Base-by-base conservation (phyloP, 257 asterid genomes). In the Rauvolfia tetraphylla region DNA sequence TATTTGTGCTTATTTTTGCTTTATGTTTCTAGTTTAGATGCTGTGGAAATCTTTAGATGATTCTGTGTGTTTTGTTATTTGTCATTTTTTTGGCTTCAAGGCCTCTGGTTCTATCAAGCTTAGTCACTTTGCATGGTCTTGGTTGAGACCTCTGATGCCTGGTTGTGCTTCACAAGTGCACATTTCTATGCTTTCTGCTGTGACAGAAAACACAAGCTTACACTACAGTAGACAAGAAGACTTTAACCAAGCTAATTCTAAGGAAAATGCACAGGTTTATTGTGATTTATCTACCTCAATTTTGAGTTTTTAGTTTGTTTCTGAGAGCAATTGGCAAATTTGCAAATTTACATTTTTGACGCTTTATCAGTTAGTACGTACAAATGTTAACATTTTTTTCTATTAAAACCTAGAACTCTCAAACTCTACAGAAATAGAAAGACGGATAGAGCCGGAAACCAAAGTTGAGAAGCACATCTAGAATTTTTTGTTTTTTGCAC, bases 401-500 rank as follows among this genome's bases (percentile, higher is more conserved):
- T 39, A 20, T 68, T 74, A 13, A 63, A 57, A 38, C 57, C 57
- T 68, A 61, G 80, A 49, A 61, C 79, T 75, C 78, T 68, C 90
- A 95, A 98, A 85, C n/a, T n/a, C 99, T 87, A 97, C 93, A 71
- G 98, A 93, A 76, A 93, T 95, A 79, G 99, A 93, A 83, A 87
- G 98, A 85, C 85, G 98, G 79, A 95, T 93, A 51, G 99, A 95
- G 83, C 98, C 85, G 86, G 99, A 95, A 87, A 83, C 98, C 2
- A 93, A 95, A 78, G 97, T 97, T 10, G 99, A 95, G 85, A 90
- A 88, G 84, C 99, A 95, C 81, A 91, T 93, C 80, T 98, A 93
- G 86, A 95, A 93, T 80, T 97, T 95, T 84, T 92, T 95, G 38
- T 86, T 95, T 83, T 96, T 95, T 70, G 99, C n/a, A n/a, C n/a